These are phyloP conservation scores for Arthroderma uncinatum DNA, from an alignment of 2,329 filamentous ascomycete species.

Conservation along the genomic window DNA sequence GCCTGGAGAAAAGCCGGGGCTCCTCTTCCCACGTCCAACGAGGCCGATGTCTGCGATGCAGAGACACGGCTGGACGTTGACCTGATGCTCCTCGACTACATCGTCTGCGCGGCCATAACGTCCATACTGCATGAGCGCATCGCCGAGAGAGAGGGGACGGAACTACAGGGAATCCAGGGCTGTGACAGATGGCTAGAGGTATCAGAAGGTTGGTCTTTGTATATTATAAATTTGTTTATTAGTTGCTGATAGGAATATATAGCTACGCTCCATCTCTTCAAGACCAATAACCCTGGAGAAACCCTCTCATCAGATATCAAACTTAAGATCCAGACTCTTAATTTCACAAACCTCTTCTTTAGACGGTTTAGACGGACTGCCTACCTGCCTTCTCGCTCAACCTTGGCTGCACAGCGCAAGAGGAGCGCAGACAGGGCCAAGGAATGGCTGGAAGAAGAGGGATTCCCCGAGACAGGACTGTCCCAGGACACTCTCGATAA, in stretches of 20 bases:
- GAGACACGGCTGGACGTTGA: constrained; percentile 36
- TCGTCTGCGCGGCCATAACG: constrained; percentile 39
- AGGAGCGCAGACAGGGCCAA: constrained; percentile 4
- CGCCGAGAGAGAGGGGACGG: constrained; percentile 4
- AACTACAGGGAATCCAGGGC: constrained; percentile 1
- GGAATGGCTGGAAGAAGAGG: background rate
- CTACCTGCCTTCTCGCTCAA: constrained; percentile 24
- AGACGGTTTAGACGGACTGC: constrained; percentile 33
- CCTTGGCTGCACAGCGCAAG: constrained; percentile 21
- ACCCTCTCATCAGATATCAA: constrained; percentile 30
- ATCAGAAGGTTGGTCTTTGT: constrained; percentile 14
- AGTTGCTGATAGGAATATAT: background rate
- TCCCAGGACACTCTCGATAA: background rate
- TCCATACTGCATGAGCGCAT: constrained; percentile 29
- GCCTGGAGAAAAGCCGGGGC: background rate
- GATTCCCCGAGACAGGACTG: background rate
- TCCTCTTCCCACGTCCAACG: background rate
- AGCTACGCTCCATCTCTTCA: constrained; percentile 30
- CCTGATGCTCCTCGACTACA: constrained; percentile 46
- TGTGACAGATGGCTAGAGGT: constrained; percentile 11
- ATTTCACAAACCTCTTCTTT: constrained; percentile 38
- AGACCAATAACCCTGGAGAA: constrained; percentile 28
- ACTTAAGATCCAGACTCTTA: constrained; percentile 40
- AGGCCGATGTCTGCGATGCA: background rate
- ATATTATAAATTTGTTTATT: background rate